Conservation (phyloP, 805 yeast genomes). For the Wickerhamomyces mucosus region DNA sequence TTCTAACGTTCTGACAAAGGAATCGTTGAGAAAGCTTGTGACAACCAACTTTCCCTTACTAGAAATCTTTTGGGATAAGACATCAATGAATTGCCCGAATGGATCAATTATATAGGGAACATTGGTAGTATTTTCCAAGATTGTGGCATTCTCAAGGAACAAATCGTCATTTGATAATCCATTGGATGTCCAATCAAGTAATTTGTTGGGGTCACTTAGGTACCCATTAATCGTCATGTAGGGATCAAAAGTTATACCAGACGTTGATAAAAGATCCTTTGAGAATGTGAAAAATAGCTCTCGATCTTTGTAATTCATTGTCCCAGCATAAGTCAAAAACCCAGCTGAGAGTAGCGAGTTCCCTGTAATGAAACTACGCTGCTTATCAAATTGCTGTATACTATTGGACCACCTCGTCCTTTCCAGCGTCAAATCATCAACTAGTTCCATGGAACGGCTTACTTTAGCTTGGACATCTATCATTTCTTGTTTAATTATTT, state of each 20-base stretch:
- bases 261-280: slow-evolving; percentile 25
- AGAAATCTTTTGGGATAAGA: slow-evolving; percentile 25
- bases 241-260: slow-evolving; percentile 30
- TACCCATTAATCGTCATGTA: slow-evolving; percentile 26
- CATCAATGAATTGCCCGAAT: slow-evolving; percentile 33
- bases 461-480: slow-evolving; percentile 48
- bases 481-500: slow-evolving; percentile 67
- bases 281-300: slow-evolving; percentile 24
- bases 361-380: slow-evolving; percentile 46
- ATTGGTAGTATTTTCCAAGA: slow-evolving; percentile 30
- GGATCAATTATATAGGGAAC: slow-evolving; percentile 73
- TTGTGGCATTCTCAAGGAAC: slow-evolving; percentile 52
- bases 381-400: slow-evolving; percentile 38
- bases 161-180: slow-evolving; percentile 53
- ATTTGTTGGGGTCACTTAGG: slow-evolving; percentile 31
- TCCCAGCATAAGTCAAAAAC: slow-evolving; percentile 51
- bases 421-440: slow-evolving; percentile 59
- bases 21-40: slow-evolving; percentile 65
- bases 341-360: slow-evolving; percentile 58
- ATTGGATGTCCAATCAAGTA: slow-evolving; percentile 39
- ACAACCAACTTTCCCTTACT: slow-evolving; percentile 31
- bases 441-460: slow-evolving; percentile 47
- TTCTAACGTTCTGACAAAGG: slow-evolving; percentile 61
- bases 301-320: slow-evolving; percentile 40
- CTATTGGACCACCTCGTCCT: slow-evolving; percentile 65